phyloP scores from a whole-genome alignment of 768 basidiomycete genomes.

The Artomyces pyxidatus region DNA sequence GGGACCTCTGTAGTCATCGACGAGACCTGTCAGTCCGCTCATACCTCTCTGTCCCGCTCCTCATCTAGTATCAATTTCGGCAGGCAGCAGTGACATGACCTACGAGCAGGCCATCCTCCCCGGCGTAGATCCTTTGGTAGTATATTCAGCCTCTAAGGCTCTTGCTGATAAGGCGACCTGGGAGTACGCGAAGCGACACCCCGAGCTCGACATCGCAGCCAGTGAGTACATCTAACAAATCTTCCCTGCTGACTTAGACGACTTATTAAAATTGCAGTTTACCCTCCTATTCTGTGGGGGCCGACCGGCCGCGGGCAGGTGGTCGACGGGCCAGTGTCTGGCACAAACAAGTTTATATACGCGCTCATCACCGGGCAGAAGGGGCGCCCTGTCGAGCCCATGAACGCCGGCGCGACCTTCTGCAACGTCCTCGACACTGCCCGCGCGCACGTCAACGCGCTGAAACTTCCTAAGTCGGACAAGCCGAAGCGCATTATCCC shows the following conservation, averaged over 20 bases:
- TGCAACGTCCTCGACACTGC: not conserved
- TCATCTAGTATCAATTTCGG: not conserved
- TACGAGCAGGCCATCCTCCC: slow-evolving; percentile 23
- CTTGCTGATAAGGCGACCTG: slow-evolving; percentile 21
- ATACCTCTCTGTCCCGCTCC: not conserved
- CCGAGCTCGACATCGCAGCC: slow-evolving; percentile 19
- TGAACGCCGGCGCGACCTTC: not conserved
- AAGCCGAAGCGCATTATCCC: not conserved
- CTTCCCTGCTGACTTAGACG: not conserved
- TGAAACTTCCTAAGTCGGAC: not conserved
- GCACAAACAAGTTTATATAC: slow-evolving; percentile 21
- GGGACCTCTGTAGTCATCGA: not conserved
- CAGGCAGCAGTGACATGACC: slow-evolving; percentile 28
- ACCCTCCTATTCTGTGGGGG: slow-evolving; percentile 25
- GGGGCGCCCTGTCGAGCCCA: slow-evolving; percentile 6
- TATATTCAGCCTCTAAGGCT: slow-evolving; percentile 31
- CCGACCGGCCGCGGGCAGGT: slow-evolving; percentile 17
- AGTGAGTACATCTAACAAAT: slow-evolving; percentile 4
- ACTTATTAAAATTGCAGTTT: slow-evolving; percentile 15
- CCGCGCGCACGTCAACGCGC: not conserved
- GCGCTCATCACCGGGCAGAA: slow-evolving; percentile 16
- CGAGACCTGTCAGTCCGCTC: not conserved
- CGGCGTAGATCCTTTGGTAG: slow-evolving; percentile 16
- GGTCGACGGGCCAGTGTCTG: slow-evolving; percentile 6
- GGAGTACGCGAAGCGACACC: slow-evolving; percentile 20